phyloP scores from a whole-genome alignment of 2,329 filamentous ascomycete species.

The Scorias spongiosa region DNA sequence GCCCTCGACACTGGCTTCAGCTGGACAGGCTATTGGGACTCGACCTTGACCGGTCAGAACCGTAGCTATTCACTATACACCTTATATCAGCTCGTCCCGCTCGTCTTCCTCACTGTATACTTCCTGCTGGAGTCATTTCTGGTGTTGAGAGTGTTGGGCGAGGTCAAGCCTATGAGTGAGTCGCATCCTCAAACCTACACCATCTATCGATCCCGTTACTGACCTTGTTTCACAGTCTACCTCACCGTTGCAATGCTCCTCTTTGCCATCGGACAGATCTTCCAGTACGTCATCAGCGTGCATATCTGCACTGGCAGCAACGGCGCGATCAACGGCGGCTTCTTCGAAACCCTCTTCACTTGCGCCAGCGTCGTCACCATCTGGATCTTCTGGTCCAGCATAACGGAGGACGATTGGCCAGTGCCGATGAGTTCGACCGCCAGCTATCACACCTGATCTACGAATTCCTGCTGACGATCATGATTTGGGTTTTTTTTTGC shows the following conservation, averaged over 20 bases:
- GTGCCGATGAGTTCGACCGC: slow-evolving; percentile 28
- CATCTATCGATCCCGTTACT: slow-evolving; percentile 1
- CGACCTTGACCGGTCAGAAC: slow-evolving; percentile 36
- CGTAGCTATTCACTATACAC: slow-evolving; percentile 83
- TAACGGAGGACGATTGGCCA: slow-evolving; percentile 97
- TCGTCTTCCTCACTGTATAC: slow-evolving; percentile 79
- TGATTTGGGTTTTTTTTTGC: slow-evolving; percentile 1
- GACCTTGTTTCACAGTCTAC: slow-evolving; percentile 41
- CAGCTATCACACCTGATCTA: slow-evolving; percentile 22
- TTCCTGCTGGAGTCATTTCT: slow-evolving; percentile 71
- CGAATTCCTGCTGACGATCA: slow-evolving; percentile 1
- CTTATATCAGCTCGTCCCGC: slow-evolving; percentile 75
- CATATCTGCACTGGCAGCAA: slow-evolving; percentile 73
- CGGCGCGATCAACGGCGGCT: slow-evolving; percentile 78
- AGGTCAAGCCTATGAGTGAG: slow-evolving; percentile 74
- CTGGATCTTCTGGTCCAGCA: slow-evolving; percentile 97
- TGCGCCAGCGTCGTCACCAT: slow-evolving; percentile 65
- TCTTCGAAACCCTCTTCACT: slow-evolving; percentile 91
- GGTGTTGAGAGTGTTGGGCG: slow-evolving; percentile 73
- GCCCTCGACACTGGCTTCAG: slow-evolving; percentile 80
- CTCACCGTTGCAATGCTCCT: slow-evolving; percentile 57
- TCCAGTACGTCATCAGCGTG: slow-evolving; percentile 85
- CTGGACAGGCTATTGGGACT: slow-evolving; percentile 68
- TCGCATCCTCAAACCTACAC: slow-evolving; percentile 6
- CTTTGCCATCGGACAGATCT: slow-evolving; percentile 86